These are phyloP conservation scores for Claviceps digitariae DNA, from an alignment of 2,329 filamentous ascomycete genomes.

Conservation along the genomic window DNA sequence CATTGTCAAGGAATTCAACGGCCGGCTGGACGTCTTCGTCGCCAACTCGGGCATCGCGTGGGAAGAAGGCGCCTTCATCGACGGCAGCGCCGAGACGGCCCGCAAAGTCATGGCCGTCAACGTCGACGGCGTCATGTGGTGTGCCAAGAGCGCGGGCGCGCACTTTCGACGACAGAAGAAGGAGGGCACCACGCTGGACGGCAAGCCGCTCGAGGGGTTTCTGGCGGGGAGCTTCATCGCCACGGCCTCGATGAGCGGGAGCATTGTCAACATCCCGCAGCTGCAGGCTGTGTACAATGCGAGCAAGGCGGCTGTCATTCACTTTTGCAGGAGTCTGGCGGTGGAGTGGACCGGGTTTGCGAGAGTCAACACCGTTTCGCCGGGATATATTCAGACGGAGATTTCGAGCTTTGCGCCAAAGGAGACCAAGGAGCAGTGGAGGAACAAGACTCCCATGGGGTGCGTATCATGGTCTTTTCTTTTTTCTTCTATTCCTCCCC, in stretches of 20 bases:
- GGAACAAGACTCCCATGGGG: conserved; percentile 68
- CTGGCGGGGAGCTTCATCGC: conserved; percentile 59
- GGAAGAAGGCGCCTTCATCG: conserved; percentile 54
- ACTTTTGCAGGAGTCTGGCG: conserved; percentile 52
- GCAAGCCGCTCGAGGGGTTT: conserved; percentile 47
- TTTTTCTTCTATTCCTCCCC: neutral
- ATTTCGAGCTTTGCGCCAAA: conserved; percentile 50
- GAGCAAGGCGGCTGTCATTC: conserved; percentile 52
- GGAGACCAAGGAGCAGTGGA: conserved; percentile 61
- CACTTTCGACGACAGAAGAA: conserved; percentile 59
- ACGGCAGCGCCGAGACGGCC: conserved; percentile 51
- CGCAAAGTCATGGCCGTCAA: conserved; percentile 56
- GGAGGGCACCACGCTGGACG: conserved; percentile 49
- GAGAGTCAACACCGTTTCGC: conserved; percentile 57
- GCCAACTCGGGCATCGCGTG: conserved; percentile 68
- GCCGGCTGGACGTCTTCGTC: conserved; percentile 63
- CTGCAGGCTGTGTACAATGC: conserved; percentile 62
- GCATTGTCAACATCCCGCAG: conserved; percentile 67
- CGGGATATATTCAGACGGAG: conserved; percentile 64
- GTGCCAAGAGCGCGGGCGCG: conserved; percentile 53
- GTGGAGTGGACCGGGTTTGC: conserved; percentile 69
- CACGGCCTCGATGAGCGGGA: conserved; percentile 66
- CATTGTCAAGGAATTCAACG: conserved; percentile 54
- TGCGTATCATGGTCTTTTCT: conserved; percentile 18
- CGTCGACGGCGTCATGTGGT: conserved; percentile 67